Conservation (phyloP, 345 rosid genomes). For the Combretum micranthum region DNA sequence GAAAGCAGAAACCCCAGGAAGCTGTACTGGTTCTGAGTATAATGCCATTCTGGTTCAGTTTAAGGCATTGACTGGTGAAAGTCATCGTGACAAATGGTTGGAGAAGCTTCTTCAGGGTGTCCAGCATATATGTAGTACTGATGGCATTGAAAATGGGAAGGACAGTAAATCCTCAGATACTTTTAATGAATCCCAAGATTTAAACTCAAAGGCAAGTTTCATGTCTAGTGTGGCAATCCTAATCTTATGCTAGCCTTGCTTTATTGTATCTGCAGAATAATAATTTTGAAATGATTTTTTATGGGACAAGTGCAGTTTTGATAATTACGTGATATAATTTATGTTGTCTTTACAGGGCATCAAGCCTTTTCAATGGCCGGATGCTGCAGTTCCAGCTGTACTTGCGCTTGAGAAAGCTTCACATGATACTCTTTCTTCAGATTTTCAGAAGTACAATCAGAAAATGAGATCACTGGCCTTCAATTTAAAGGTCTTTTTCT, state of each 20-base stretch:
- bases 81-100: conserved; percentile 83
- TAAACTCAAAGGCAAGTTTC: conserved; percentile 31
- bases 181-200: conserved; percentile 40
- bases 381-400: conserved; percentile 72
- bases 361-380: conserved; percentile 71
- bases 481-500: conserved; percentile 73
- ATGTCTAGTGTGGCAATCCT: neutral
- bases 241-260: neutral
- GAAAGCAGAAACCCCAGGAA: conserved; percentile 78
- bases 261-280: too few species aligned
- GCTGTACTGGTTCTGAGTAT: conserved; percentile 56
- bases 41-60: conserved; percentile 46
- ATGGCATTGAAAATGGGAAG: conserved; percentile 28
- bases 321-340: neutral
- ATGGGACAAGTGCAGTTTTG: too few species aligned
- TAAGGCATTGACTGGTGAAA: conserved; percentile 68
- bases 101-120: conserved; percentile 82
- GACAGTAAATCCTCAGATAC: conserved; percentile 22
- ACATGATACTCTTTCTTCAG: conserved; percentile 59
- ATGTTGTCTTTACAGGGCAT: conserved; percentile 32
- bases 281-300: too few species aligned
- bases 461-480: conserved; percentile 74
- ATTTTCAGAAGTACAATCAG: conserved; percentile 86
- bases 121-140: conserved; percentile 48
- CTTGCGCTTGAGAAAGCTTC: conserved; percentile 79